Percentiles rank a stretch among this genome's conserved stretches.
These are phyloP conservation scores for Bipolaris oryzae DNA, from an alignment of 2,329 filamentous ascomycete genomes.

Conservation along the genomic window DNA sequence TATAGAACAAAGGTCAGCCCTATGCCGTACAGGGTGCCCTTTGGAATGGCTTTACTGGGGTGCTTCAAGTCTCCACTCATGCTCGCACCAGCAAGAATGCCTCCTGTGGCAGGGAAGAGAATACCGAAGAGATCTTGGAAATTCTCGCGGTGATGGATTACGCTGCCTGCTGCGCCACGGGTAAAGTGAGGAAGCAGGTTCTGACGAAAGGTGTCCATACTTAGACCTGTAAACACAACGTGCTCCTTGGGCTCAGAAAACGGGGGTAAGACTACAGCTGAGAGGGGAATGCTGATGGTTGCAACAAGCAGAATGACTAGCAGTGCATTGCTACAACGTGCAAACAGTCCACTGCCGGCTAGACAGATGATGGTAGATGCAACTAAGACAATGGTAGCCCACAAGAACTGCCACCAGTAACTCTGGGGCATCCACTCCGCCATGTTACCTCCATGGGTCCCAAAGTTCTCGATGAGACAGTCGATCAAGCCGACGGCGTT, in stretches of 20 bases:
- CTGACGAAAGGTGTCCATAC: constrained; percentile 69
- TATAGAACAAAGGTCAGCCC: constrained; percentile 78
- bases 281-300: constrained; percentile 81
- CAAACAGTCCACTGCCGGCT: constrained; percentile 79
- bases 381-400: constrained; percentile 73
- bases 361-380: constrained; percentile 77
- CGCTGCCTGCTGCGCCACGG: constrained; percentile 65
- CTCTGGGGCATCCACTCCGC: constrained; percentile 68
- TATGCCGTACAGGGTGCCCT: constrained; percentile 80
- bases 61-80: constrained; percentile 88
- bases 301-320: constrained; percentile 73
- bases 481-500: constrained; percentile 87
- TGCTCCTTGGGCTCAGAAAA: constrained; percentile 68
- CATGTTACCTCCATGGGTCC: constrained; percentile 61
- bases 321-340: constrained; percentile 78
- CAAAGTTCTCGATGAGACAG: constrained; percentile 78
- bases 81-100: constrained; percentile 73
- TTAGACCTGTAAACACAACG: constrained; percentile 80
- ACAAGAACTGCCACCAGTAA: constrained; percentile 78
- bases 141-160: constrained; percentile 67
- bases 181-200: constrained; percentile 75
- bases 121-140: constrained; percentile 87
- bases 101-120: constrained; percentile 74
- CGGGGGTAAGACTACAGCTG: constrained; percentile 70
- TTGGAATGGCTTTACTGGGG: constrained; percentile 82